Evolutionary conservation across 1,284 basidiomycete genomes (phyloP).

Genomic region (Ceratobasidium sp.): DNA sequence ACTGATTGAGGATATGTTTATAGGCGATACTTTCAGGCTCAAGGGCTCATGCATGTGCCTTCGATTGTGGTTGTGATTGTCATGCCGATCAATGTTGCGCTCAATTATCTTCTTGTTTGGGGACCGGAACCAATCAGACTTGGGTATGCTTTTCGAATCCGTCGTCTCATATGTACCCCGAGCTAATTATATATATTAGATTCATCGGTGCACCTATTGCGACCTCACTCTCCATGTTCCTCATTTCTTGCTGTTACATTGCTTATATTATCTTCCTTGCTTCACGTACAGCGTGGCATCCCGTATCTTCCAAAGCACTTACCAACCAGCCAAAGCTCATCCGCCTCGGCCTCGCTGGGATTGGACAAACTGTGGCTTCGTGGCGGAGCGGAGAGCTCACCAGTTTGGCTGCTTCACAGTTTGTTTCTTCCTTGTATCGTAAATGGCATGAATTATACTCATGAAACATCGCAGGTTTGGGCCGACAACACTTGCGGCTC

Average conservation of each 20-base stretch:
- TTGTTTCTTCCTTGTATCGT: too few species aligned
- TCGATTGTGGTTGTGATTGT: constrained; percentile 84
- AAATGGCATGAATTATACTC: too few species aligned
- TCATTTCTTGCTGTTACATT: constrained; percentile 73
- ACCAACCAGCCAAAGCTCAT: constrained; percentile 74
- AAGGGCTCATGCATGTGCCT: constrained; percentile 83
- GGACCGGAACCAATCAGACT: constrained; percentile 77
- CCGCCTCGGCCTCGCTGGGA: constrained; percentile 77
- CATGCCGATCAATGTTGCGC: constrained; percentile 82
- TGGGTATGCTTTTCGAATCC: constrained; percentile 53
- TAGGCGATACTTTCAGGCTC: constrained; percentile 41
- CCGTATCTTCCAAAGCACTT: constrained; percentile 71
- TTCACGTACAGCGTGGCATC: constrained; percentile 84
- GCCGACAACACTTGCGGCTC: constrained; percentile 58
- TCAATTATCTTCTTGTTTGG: constrained; percentile 90
- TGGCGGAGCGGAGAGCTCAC: constrained; percentile 93
- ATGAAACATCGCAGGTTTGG: constrained; percentile 43
- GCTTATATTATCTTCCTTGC: constrained; percentile 76
- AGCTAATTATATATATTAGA: background rate
- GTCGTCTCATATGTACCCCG: background rate
- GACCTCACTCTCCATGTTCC: constrained; percentile 86
- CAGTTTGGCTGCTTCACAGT: constrained; percentile 63
- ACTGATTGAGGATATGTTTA: background rate
- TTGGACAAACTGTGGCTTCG: constrained; percentile 75
- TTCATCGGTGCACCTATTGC: constrained; percentile 94